phyloP scores from a whole-genome alignment of 163 green algal species.

The Volvox carteri region DNA sequence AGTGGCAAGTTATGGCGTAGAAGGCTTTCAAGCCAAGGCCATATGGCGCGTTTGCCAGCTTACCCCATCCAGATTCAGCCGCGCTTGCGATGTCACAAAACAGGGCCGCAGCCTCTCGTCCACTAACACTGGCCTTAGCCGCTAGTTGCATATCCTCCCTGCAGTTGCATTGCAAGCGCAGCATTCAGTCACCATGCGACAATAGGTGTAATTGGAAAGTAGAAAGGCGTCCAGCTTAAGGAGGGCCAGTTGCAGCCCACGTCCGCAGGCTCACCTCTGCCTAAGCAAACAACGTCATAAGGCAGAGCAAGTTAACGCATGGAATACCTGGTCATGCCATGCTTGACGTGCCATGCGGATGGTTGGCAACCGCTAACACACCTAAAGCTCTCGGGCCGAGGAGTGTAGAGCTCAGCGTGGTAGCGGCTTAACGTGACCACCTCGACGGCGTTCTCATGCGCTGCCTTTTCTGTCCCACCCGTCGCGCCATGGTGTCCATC shows the following conservation, averaged over 20 bases:
- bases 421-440: conserved; percentile 86
- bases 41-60: conserved; percentile 3
- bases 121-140: background rate
- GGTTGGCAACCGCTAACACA: conserved; percentile 23
- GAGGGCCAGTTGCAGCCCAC: background rate
- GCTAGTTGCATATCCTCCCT: conserved; percentile 77
- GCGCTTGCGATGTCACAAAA: conserved; percentile 88
- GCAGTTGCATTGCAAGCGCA: background rate
- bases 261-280: background rate
- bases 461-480: background rate
- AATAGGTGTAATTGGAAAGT: background rate
- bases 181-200: background rate
- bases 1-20: too few species aligned
- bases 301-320: background rate
- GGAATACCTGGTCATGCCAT: too few species aligned
- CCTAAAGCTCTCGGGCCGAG: conserved; percentile 92
- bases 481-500: background rate
- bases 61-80: conserved; percentile 93
- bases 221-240: background rate
- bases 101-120: conserved; percentile 53
- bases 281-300: background rate
- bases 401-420: conserved; percentile 81
- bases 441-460: background rate
- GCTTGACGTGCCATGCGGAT: too few species aligned
- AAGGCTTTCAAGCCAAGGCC: too few species aligned